These are phyloP conservation scores for Piromyces sp. DNA, from an alignment of 192 early-diverging fungal species.

Conservation along the genomic window DNA sequence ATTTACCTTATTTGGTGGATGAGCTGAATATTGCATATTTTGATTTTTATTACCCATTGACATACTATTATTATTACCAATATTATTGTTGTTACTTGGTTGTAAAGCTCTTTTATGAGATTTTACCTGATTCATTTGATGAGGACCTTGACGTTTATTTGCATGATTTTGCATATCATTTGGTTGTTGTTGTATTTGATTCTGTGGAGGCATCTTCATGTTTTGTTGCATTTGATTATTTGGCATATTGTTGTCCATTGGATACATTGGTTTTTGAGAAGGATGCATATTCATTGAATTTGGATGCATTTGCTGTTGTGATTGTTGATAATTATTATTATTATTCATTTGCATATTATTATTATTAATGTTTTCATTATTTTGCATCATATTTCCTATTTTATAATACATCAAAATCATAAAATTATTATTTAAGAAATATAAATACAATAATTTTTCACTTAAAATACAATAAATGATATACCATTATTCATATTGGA, in stretches of 20 bases:
- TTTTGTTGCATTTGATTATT: background rate
- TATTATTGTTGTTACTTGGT: conserved; percentile 1
- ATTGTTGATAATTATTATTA: background rate
- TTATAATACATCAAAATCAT: no score
- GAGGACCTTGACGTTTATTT: background rate
- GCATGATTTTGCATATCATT: background rate
- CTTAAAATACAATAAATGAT: no score
- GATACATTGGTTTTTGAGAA: background rate
- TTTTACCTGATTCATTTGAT: background rate
- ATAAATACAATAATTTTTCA: no score
- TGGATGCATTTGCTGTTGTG: background rate
- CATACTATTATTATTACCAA: background rate
- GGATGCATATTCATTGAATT: background rate
- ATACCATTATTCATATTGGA: no score
- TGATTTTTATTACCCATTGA: background rate
- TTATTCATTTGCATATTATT: background rate
- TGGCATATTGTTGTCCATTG: background rate
- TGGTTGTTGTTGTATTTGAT: background rate
- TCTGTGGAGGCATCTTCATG: background rate
- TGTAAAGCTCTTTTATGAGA: conserved; percentile 1
- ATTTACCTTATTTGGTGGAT: background rate
- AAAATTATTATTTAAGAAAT: no score
- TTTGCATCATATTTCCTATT: background rate
- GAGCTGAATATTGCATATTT: background rate
- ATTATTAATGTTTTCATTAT: background rate